Conservation (phyloP, 495 filamentous ascomycete species). For the Xylaria telfairii region DNA sequence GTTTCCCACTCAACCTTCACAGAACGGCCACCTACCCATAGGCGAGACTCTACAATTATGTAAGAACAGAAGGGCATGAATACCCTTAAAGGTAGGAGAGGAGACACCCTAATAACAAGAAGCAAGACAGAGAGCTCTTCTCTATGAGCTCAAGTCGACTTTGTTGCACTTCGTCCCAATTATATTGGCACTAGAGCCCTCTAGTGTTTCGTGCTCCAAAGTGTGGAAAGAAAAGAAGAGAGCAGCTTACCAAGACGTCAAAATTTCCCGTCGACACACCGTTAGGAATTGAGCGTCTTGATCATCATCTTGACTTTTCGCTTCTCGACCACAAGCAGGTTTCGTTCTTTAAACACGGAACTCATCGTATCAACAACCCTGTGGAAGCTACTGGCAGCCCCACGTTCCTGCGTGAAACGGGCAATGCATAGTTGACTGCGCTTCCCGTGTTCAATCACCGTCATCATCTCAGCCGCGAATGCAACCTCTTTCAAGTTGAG, state of each 20-base stretch:
- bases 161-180: neutral
- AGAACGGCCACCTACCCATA: neutral
- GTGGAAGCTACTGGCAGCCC: slow-evolving; percentile 84
- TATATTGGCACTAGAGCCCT: neutral
- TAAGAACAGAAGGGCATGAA: neutral
- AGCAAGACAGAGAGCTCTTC: neutral
- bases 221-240: neutral
- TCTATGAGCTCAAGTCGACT: neutral
- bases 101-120: neutral
- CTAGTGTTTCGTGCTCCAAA: neutral
- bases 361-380: slow-evolving; percentile 78
- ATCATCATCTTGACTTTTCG: slow-evolving; percentile 71
- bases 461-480: slow-evolving; percentile 84
- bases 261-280: neutral
- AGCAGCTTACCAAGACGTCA: neutral
- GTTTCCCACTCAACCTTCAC: neutral
- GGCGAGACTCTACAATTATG: neutral
- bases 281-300: slow-evolving; percentile 55
- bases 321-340: slow-evolving; percentile 73
- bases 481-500: slow-evolving; percentile 77
- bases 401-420: slow-evolving; percentile 84
- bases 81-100: neutral
- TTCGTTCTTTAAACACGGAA: slow-evolving; percentile 61
- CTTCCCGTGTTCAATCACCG: slow-evolving; percentile 79
- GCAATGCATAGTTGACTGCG: slow-evolving; percentile 73